Percentiles rank a stretch among this genome's conserved stretches.
Conservation (phyloP, 1,284 basidiomycete genomes). For the Gymnopus androsaceus region DNA sequence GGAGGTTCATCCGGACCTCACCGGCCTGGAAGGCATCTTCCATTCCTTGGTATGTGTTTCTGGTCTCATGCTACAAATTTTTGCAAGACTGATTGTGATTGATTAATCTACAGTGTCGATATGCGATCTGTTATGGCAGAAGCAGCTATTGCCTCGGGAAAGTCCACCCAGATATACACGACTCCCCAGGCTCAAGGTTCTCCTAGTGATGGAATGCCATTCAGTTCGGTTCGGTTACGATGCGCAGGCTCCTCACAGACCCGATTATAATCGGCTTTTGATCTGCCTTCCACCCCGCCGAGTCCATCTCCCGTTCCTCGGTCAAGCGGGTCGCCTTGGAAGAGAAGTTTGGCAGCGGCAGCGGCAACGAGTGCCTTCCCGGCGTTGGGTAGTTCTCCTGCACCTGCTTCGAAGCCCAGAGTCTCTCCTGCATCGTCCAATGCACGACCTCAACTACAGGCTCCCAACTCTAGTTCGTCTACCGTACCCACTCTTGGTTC, state of each 20-base stretch:
- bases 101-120: slow-evolving; percentile 67
- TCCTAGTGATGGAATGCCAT: not conserved
- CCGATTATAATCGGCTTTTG: too few relatives aligned
- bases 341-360: too few relatives aligned
- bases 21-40: slow-evolving; percentile 42
- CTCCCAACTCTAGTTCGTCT: slow-evolving; percentile 13
- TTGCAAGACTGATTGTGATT: slow-evolving; percentile 10
- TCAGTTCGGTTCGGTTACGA: slow-evolving; percentile 1
- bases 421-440: slow-evolving; percentile 19
- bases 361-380: not conserved
- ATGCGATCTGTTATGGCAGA: slow-evolving; percentile 88
- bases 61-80: not conserved
- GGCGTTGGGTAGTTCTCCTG: not conserved
- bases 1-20: not conserved
- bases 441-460: slow-evolving; percentile 14
- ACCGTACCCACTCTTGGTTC: slow-evolving; percentile 50
- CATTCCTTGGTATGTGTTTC: slow-evolving; percentile 43
- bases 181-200: slow-evolving; percentile 15
- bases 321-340: slow-evolving; percentile 4
- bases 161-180: not conserved
- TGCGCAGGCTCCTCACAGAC: too few relatives aligned
- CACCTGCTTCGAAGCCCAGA: not conserved
- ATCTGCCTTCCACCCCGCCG: slow-evolving; percentile 3
- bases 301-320: slow-evolving; percentile 7
- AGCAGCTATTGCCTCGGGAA: slow-evolving; percentile 44